Evolutionary conservation across 2,329 filamentous ascomycete genomes (phyloP).

Genomic region (Colletotrichum lupini): DNA sequence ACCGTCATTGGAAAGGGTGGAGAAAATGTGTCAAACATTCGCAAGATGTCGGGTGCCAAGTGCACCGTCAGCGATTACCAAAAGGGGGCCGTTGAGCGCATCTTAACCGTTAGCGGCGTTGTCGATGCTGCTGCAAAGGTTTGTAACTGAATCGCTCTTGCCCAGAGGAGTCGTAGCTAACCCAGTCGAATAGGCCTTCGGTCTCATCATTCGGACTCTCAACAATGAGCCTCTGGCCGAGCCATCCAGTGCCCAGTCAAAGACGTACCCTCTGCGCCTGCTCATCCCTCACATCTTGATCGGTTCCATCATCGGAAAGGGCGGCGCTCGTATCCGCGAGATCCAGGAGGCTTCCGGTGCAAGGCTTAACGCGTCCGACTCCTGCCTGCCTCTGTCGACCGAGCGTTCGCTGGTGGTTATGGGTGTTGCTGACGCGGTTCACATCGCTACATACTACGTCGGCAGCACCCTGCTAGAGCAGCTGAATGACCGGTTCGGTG

Average conservation of each 20-base stretch:
- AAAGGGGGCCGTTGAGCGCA: conserved; percentile 95
- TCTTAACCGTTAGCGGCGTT: conserved; percentile 94
- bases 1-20: conserved; percentile 99
- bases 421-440: conserved; percentile 96
- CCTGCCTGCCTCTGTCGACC: conserved; percentile 91
- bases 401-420: conserved; percentile 98
- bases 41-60: conserved; percentile 94
- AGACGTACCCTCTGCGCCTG: conserved; percentile 95
- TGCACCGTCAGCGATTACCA: conserved; percentile 99
- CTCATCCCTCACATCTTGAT: conserved; percentile 97
- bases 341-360: conserved; percentile 98
- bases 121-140: conserved; percentile 98
- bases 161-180: neutral
- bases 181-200: conserved; percentile 77
- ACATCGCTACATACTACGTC: conserved; percentile 99
- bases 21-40: conserved; percentile 98
- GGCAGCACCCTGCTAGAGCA: conserved; percentile 98
- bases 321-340: conserved; percentile 93
- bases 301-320: conserved; percentile 98
- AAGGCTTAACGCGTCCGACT: conserved; percentile 94
- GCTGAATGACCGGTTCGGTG: conserved; percentile 94
- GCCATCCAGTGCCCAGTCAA: conserved; percentile 91
- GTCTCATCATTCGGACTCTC: conserved; percentile 95
- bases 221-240: conserved; percentile 95
- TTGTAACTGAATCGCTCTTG: conserved; percentile 38